These are phyloP conservation scores for Schizophyllum amplum DNA, from an alignment of 1,284 basidiomycete genomes.

Conservation along the genomic window DNA sequence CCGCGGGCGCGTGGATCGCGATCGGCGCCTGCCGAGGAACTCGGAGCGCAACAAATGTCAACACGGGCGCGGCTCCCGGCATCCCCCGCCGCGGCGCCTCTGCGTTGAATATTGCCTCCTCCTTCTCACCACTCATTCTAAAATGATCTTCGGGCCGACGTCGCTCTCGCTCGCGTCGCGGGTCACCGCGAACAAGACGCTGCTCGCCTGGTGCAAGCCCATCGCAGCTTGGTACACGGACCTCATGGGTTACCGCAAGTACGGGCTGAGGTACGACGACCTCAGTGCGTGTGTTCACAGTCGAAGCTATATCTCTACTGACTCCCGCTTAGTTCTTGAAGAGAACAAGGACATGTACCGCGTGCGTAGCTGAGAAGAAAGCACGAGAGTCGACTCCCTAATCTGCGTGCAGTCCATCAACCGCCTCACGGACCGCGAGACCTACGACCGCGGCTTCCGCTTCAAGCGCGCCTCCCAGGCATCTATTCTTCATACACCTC, in stretches of 20 bases:
- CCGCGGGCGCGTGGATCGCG: neutral
- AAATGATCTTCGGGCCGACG: conserved; percentile 58
- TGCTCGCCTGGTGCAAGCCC: conserved; percentile 67
- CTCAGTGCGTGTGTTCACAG: conserved; percentile 49
- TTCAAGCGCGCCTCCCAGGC: conserved; percentile 80
- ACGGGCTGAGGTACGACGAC: conserved; percentile 95
- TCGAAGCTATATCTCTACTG: neutral
- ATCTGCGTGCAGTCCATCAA: conserved; percentile 58
- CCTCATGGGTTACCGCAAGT: conserved; percentile 78
- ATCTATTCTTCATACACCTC: conserved; percentile 73
- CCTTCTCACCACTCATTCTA: conserved; percentile 4
- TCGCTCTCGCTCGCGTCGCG: conserved; percentile 74
- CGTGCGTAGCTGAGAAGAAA: conserved; percentile 36
- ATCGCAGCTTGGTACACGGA: conserved; percentile 82
- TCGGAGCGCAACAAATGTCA: neutral
- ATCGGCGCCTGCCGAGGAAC: neutral
- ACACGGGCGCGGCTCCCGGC: conserved; percentile 3
- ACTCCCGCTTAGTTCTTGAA: conserved; percentile 59
- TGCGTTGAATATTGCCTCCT: conserved; percentile 6
- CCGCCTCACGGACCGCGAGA: conserved; percentile 74
- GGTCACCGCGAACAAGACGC: conserved; percentile 62
- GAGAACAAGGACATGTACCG: conserved; percentile 82
- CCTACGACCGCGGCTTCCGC: conserved; percentile 90
- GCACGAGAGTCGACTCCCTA: neutral
- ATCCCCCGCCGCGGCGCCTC: neutral